Evolutionary conservation across 164 flowering plant species (phyloP), one percentile per base, ranked within the genome.

Genomic region (Vitis amurensis): DNA sequence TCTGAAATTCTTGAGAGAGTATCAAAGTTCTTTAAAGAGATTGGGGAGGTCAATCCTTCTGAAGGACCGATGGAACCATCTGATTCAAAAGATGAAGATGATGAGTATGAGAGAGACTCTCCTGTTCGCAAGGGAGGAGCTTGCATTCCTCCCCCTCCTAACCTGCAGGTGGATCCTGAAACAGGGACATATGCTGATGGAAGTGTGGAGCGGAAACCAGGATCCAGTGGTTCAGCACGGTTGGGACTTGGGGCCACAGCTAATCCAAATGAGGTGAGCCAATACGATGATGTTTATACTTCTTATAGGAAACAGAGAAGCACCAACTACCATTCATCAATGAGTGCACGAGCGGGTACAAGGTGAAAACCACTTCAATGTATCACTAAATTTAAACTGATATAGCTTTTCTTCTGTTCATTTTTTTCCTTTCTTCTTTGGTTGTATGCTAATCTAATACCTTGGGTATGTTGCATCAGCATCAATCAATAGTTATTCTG

Each of bases 141-240:
- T 47, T 91, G 98, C 78, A 96, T 96, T 17, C 99, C 99, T 61
- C 99, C 99, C 59, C 99, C 99, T 11, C 97, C 99, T 0, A 78
- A 82, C 0, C 86, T 88, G 74, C 78, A 90, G 66, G 92, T 82
- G 56, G 97, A 92, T 71, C 91, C 91, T 0, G 98, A 95, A 68
- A 82, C 89, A 0, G 97, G 94, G 37, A 78, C 93, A 55, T 83
- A 78, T 64, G 81, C 90, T 11, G 98, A 91, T 84, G 99, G 95
- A 48, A 87, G 82, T 62, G 88, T 87, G 2, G 96, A 90, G 61
- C 77, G 78, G 61, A 90, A 89, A 63, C 86, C 88, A 8, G 95
- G 89, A 23, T 83, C 91, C 7, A 78, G 73, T 65, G 73, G 93
- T 65, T 87, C 97, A 0, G 98, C 91, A 48, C 73, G 98, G 73